A percentile compares a stretch with the other conserved stretches of the same genome.
Conservation (phyloP, 108 stramenopile species). For the Fistulifera solaris region DNA sequence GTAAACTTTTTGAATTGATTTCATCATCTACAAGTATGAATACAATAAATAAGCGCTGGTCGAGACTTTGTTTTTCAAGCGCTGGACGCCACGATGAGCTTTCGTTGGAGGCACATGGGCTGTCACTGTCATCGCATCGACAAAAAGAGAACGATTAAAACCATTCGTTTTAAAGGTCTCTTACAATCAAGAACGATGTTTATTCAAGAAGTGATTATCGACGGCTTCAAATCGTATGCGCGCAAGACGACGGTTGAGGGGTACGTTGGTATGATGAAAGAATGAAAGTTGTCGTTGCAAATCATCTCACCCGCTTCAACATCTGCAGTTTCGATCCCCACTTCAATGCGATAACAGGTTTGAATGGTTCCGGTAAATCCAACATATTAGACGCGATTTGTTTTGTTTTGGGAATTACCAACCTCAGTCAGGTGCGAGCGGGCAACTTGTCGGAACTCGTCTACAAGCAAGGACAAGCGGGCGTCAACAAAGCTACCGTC, state of each 20-base stretch:
- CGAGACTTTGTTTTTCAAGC: too few species aligned
- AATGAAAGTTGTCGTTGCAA: neutral
- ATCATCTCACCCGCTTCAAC: neutral
- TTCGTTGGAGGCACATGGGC: too few species aligned
- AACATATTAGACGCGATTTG: constrained; percentile 98
- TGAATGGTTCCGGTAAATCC: constrained; percentile 98
- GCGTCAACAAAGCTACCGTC: constrained; percentile 96
- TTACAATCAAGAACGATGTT: constrained; percentile 56
- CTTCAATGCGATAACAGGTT: constrained; percentile 99
- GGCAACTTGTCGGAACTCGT: constrained; percentile 96
- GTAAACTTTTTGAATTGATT: too few species aligned
- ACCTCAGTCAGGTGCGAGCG: constrained; percentile 94
- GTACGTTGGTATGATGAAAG: constrained; percentile 28
- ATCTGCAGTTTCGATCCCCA: constrained; percentile 90
- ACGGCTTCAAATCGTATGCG: constrained; percentile 99
- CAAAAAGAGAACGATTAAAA: too few species aligned
- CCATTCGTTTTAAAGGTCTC: too few species aligned
- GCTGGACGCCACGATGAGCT: too few species aligned
- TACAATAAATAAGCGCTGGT: too few species aligned
- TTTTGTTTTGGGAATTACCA: constrained; percentile 98
- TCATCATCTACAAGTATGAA: too few species aligned
- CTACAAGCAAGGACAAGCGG: constrained; percentile 99
- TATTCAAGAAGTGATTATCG: constrained; percentile 94
- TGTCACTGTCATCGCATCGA: too few species aligned
- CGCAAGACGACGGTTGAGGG: constrained; percentile 93